Conservation (phyloP, 148 eudicot species). For the Rhododendron simsii region DNA sequence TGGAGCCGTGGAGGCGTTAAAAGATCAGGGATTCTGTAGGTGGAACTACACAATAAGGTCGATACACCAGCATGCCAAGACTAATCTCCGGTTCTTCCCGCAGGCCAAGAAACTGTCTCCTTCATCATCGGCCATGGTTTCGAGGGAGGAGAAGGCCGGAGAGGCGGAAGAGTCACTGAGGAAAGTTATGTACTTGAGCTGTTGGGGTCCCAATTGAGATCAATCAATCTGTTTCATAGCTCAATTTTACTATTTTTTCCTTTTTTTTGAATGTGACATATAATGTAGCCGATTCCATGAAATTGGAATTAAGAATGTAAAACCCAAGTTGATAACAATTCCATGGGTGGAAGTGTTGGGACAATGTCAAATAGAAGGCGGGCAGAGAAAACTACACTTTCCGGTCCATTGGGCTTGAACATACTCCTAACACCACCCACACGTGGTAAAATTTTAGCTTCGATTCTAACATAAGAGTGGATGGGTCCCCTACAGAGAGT, state of each 20-base stretch:
- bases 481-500: too few species aligned
- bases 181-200: neutral
- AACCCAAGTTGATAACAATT: too few species aligned
- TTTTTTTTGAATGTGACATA: neutral
- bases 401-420: too few species aligned
- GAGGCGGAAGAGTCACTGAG: neutral
- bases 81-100: conserved; percentile 10
- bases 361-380: neutral
- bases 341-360: neutral
- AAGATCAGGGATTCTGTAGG: conserved; percentile 31
- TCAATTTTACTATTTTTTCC: neutral
- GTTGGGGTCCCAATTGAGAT: neutral
- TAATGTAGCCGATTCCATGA: neutral
- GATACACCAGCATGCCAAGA: conserved; percentile 23
- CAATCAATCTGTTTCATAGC: neutral
- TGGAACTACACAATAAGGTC: conserved; percentile 27
- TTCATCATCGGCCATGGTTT: neutral
- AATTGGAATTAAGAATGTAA: neutral
- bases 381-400: neutral
- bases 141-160: neutral
- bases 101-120: conserved; percentile 12
- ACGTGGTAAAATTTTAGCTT: neutral
- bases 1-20: conserved; percentile 25
- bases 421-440: too few species aligned
- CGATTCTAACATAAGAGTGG: too few species aligned